Evolutionary conservation across 192 early-diverging fungal genomes (phyloP), one percentile per base, ranked within the genome.

Genomic region (Coemansia sp.): DNA sequence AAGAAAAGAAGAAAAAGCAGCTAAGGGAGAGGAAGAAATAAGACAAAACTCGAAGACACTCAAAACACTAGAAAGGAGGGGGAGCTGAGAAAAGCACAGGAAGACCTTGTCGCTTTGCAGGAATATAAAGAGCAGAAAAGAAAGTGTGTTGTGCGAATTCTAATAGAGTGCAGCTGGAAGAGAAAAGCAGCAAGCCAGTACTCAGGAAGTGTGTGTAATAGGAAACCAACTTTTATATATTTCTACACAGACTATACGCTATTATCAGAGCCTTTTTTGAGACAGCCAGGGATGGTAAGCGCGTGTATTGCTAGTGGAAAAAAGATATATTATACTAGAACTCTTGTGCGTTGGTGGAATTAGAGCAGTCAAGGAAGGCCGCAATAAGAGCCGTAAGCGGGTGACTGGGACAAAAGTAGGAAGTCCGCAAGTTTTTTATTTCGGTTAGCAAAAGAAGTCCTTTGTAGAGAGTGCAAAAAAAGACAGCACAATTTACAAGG

Each of bases 1-100:
- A 62, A 50, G 26, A 44, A 50, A 41, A 66, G 21, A 44, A 32
- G 32, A 66, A 56, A 28, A 9, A 54, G 25, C 32, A 57, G 60
- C 56, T 48, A 68, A 49, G 52, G 49, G 49, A 44, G 30, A 25
- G 41, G 47, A 25, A 48, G 30, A 60, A 23, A 55, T 21, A 18
- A 69, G 59, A 51, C 51, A 26, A 49, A 27, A 24, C 48, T 26
- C n/a, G 50, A 41, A 56, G 55, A 64, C 38, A 58, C 24, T 53
- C 23, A 44, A 44, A n/a, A 44, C 38, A 44, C 38, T 44, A 59
- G 32, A 59, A 21, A 25, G 31, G 32, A 51, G 38, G 49, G 54
- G 27, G 54, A 62, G 6, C 21, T 4, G 49, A 51, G 49, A 25
- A n/a, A 51, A 52, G 51, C 21, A 52, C 23, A 23, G 51, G 51